phyloP scores from a whole-genome alignment of 345 rosid genomes.

The Linum trigynum region DNA sequence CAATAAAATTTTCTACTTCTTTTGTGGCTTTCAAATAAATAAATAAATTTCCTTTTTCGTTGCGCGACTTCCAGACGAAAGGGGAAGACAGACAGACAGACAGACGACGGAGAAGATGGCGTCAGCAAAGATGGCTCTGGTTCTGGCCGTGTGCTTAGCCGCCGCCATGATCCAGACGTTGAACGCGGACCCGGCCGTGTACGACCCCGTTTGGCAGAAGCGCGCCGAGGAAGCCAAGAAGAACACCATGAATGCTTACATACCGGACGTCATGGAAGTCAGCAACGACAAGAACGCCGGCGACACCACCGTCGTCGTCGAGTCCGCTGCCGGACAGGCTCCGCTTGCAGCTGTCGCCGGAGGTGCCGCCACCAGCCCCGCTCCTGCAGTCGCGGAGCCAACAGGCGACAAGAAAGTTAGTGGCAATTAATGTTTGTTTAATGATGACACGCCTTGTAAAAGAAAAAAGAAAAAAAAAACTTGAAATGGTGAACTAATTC shows the following conservation, averaged over 20 bases:
- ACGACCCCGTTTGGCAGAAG: slow-evolving; percentile 33
- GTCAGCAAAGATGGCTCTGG: slow-evolving; percentile 9
- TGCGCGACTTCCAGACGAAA: not conserved
- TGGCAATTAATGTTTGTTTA: too few relatives aligned
- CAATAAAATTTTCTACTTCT: too few relatives aligned
- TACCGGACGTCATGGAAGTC: slow-evolving; percentile 7
- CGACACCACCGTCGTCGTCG: not conserved
- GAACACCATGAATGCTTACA: slow-evolving; percentile 6
- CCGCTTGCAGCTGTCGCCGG: not conserved
- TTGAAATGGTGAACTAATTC: too few relatives aligned
- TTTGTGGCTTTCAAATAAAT: not conserved
- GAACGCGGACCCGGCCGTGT: slow-evolving; percentile 16
- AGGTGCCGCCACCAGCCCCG: too few relatives aligned
- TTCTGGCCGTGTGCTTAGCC: slow-evolving; percentile 19
- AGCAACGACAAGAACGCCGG: not conserved
- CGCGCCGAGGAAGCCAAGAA: slow-evolving; percentile 32
- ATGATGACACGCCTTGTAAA: too few relatives aligned
- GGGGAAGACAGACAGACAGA: slow-evolving; percentile 39
- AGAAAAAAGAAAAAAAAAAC: too few relatives aligned
- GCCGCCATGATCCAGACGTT: slow-evolving; percentile 20
- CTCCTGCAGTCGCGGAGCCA: too few relatives aligned
- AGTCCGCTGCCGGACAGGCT: not conserved
- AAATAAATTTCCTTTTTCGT: not conserved
- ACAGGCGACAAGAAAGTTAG: too few relatives aligned
- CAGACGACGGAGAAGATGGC: slow-evolving; percentile 24